Conservation (phyloP, 768 basidiomycete species). For the Neoboletus magnificus region DNA sequence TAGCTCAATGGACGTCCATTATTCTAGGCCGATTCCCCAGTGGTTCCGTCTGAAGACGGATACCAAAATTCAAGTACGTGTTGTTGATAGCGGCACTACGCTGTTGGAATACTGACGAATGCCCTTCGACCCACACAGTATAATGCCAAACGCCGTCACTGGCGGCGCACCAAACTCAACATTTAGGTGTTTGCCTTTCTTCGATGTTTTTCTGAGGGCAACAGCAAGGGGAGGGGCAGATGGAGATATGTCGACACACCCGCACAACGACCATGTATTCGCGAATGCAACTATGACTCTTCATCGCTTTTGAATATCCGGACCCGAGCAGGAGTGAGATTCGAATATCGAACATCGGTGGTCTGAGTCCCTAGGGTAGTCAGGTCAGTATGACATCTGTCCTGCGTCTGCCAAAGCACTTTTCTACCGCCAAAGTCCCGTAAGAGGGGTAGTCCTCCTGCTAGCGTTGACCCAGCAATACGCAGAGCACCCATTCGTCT, state of each 20-base stretch:
- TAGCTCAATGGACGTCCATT: not conserved
- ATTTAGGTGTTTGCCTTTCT: constrained; percentile 49
- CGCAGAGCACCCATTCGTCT: not conserved
- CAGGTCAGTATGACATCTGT: not conserved
- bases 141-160: constrained; percentile 96
- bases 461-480: not conserved
- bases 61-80: constrained; percentile 82
- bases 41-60: constrained; percentile 99
- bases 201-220: constrained; percentile 3
- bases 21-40: constrained; percentile 86
- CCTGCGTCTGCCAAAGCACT: not conserved
- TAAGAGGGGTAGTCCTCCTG: not conserved
- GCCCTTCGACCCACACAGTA: constrained; percentile 45
- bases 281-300: constrained; percentile 20
- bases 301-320: not conserved
- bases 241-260: constrained; percentile 17
- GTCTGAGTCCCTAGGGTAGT: not conserved
- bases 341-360: not conserved
- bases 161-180: constrained; percentile 99
- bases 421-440: not conserved
- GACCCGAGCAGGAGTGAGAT: no score
- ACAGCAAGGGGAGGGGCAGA: constrained; percentile 4
- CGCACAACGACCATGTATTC: constrained; percentile 28
- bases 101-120: not conserved
- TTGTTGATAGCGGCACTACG: not conserved